These are phyloP conservation scores for Silene latifolia DNA, from an alignment of 148 eudicot genomes.

Conservation along the genomic window DNA sequence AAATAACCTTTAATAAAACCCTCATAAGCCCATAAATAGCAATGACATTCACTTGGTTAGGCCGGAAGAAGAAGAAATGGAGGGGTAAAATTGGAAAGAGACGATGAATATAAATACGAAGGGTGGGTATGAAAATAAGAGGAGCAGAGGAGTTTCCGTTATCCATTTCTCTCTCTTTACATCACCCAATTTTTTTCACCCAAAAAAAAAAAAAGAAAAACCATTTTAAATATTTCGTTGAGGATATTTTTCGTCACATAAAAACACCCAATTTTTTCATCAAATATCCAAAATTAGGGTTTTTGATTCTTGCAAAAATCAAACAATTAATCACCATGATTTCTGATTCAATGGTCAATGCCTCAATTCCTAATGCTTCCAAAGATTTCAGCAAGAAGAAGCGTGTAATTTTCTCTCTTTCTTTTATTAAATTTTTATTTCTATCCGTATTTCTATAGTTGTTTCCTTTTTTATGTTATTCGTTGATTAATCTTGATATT, in stretches of 20 bases:
- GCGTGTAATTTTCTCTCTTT: conserved; percentile 39
- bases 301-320: conserved; percentile 20
- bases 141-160: conserved; percentile 15
- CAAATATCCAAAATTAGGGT: conserved; percentile 29
- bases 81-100: not conserved
- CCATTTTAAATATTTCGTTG: not conserved
- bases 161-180: conserved; percentile 6
- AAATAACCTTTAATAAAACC: too few species aligned
- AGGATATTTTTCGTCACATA: not conserved
- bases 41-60: too few species aligned
- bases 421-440: not conserved
- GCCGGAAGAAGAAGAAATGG: not conserved
- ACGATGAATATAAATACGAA: not conserved
- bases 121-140: not conserved
- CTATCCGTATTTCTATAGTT: conserved; percentile 2
- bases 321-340: conserved; percentile 33
- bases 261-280: not conserved
- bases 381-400: conserved; percentile 85
- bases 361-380: conserved; percentile 57
- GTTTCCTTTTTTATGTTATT: not conserved
- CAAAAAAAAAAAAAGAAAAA: not conserved
- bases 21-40: too few species aligned
- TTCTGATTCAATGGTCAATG: conserved; percentile 64
- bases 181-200: not conserved
- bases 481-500: conserved; percentile 3